Percentiles rank a stretch among this genome's conserved stretches.
These are phyloP conservation scores for Pythium phragmiticola DNA, from an alignment of 352 stramenopile genomes.

Conservation along the genomic window DNA sequence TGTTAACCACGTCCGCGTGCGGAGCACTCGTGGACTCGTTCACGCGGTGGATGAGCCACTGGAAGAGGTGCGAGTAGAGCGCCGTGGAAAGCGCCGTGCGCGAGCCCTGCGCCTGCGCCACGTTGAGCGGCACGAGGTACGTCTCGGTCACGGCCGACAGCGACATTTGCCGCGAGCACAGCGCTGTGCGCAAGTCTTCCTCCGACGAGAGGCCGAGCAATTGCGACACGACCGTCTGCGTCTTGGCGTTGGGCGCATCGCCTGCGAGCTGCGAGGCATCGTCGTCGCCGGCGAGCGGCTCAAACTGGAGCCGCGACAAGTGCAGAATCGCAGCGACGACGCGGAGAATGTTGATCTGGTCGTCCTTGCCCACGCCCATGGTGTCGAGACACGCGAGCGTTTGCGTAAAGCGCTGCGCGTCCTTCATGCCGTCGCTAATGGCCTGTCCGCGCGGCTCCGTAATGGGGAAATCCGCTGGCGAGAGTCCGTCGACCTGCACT, in stretches of 20 bases:
- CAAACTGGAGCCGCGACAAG: conserved; percentile 75
- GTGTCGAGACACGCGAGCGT: conserved; percentile 79
- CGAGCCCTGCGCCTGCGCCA: conserved; percentile 70
- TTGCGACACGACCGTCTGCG: conserved; percentile 50
- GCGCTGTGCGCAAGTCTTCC: conserved; percentile 62
- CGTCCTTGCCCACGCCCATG: conserved; percentile 61
- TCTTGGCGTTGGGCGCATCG: conserved; percentile 50
- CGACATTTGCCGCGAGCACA: conserved; percentile 81
- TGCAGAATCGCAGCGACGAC: conserved; percentile 82
- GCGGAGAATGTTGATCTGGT: conserved; percentile 79
- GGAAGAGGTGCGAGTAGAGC: conserved; percentile 95
- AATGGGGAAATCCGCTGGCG: conserved; percentile 82
- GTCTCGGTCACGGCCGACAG: conserved; percentile 72
- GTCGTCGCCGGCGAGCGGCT: conserved; percentile 50
- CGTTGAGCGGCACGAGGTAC: conserved; percentile 85
- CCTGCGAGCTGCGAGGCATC: conserved; percentile 60
- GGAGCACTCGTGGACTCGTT: conserved; percentile 76
- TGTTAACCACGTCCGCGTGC: conserved; percentile 51
- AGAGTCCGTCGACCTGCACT: conserved; percentile 68
- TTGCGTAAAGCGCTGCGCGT: conserved; percentile 67
- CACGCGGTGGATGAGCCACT: conserved; percentile 93
- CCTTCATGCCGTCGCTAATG: conserved; percentile 63
- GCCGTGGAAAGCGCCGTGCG: conserved; percentile 78
- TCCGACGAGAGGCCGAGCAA: conserved; percentile 61
- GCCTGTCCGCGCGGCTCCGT: conserved; percentile 48